Evolutionary conservation across 371 early-diverging fungal genomes (phyloP), one percentile per base, ranked within the genome.

Genomic region (Basidiobolus meristosporus): DNA sequence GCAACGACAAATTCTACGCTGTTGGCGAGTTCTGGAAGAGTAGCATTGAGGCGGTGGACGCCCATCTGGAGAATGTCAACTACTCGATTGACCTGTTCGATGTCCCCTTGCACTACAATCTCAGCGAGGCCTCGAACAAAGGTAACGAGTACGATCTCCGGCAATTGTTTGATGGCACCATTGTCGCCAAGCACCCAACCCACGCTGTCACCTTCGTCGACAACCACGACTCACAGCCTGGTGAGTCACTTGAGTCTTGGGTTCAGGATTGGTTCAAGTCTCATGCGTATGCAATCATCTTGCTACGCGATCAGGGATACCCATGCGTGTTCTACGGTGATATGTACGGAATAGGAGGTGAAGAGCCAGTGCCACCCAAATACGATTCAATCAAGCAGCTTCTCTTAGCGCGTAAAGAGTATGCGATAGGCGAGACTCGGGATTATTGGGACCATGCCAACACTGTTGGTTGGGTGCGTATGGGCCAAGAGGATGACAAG

Each of bases 381-480:
- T 46, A 51, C 26, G 52, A 43, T 17, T 44, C 46, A 43, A 40
- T 52, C 15, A 41, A 39, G 5, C 52, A 55, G 35, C 20, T 63
- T 12, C 34, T 57, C 1, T 38, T 45, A 12, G 52, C 52, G 3
- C 53, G 60, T 7, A 44, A 42, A 17, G 40, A 47, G 12, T 55
- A 47, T 21, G 57, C 63, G 10, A 59, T 51, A 19, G 63, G 63
- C 6, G 14, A 48, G 6, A 57, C 59, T 21, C 41, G 45, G 22
- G 60, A 57, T 20, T 63, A 59, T 38, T 54, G 57, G 37, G 54
- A 63, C 37, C 60, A 63, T 36, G 44, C 46, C 29, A 53, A 45
- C 33, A 54, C 54, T 22, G 43, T 63, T 17, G 63, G 54, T 7
- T 60, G 57, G 60, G 50, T 57, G 31, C 53, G 63, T 2, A 41